These are phyloP conservation scores for Citrus cavaleriei DNA, from an alignment of 345 rosid genomes.

Conservation along the genomic window DNA sequence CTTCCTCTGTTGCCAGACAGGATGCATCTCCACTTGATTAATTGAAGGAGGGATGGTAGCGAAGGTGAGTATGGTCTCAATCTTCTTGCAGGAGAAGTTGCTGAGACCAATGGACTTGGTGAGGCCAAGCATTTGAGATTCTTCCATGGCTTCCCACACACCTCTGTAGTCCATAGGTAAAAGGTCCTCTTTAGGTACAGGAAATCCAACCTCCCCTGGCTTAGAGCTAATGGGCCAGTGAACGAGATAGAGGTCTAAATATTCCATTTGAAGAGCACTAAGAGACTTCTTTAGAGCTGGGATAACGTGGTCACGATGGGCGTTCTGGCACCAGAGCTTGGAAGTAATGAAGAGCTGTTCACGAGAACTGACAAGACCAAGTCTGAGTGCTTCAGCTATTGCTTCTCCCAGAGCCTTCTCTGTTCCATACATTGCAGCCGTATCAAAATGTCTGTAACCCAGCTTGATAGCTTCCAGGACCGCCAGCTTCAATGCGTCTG, in stretches of 20 bases:
- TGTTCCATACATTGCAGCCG: constrained; percentile 43
- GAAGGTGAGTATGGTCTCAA: background rate
- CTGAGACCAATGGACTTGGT: constrained; percentile 8
- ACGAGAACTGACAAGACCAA: constrained; percentile 36
- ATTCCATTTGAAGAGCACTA: constrained; percentile 11
- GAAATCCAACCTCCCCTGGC: background rate
- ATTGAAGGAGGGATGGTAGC: constrained; percentile 12
- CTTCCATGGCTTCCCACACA: constrained; percentile 22
- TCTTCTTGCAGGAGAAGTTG: constrained; percentile 17
- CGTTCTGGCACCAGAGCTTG: constrained; percentile 51
- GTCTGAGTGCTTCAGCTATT: constrained; percentile 38
- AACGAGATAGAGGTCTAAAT: constrained; percentile 15
- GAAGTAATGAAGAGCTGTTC: constrained; percentile 60
- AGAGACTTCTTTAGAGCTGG: constrained; percentile 41
- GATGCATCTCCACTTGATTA: constrained; percentile 22
- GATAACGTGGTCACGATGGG: constrained; percentile 48
- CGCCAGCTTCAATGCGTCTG: constrained; percentile 12
- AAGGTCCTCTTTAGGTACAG: constrained; percentile 3
- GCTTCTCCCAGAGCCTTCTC: constrained; percentile 62
- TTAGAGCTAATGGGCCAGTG: constrained; percentile 6
- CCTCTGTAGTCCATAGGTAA: constrained; percentile 10
- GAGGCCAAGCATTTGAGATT: constrained; percentile 15
- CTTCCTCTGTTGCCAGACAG: constrained; percentile 20
- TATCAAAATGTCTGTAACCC: constrained; percentile 78
- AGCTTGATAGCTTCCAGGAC: constrained; percentile 37